phyloP scores from a whole-genome alignment of 2,329 filamentous ascomycete species.

The Rosellinia necatrix region DNA sequence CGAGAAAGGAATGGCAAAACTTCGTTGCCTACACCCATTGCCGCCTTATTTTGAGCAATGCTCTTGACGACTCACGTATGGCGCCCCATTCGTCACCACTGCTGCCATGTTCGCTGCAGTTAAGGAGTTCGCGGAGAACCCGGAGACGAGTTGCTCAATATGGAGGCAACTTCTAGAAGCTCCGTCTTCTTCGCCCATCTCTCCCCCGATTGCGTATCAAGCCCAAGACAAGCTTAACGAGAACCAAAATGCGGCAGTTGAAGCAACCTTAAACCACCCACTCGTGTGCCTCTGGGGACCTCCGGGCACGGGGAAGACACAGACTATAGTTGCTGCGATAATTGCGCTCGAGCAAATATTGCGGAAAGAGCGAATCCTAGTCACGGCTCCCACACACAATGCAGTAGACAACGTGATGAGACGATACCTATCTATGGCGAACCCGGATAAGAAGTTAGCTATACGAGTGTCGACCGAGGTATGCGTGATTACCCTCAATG shows the following conservation, averaged over 20 bases:
- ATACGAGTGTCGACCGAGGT: slow-evolving; percentile 15
- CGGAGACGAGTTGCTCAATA: slow-evolving; percentile 5
- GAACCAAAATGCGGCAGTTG: slow-evolving; percentile 14
- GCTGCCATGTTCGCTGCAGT: slow-evolving; percentile 3
- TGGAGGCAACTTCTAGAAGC: slow-evolving; percentile 9
- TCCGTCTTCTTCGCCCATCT: not conserved
- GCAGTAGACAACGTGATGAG: slow-evolving; percentile 18
- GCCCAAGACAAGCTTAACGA: not conserved
- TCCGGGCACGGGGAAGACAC: slow-evolving; percentile 13
- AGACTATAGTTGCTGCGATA: slow-evolving; percentile 18
- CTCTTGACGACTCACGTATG: slow-evolving; percentile 11
- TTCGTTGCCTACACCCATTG: slow-evolving; percentile 13
- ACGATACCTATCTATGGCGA: slow-evolving; percentile 1
- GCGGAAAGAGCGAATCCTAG: slow-evolving; percentile 5
- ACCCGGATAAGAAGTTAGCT: not conserved
- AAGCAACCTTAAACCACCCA: slow-evolving; percentile 3
- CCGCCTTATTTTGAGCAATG: slow-evolving; percentile 15
- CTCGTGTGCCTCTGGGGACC: slow-evolving; percentile 17
- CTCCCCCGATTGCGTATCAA: not conserved
- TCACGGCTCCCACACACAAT: slow-evolving; percentile 19
- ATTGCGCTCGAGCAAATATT: slow-evolving; percentile 2
- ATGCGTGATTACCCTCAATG: not conserved
- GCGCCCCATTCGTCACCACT: slow-evolving; percentile 8
- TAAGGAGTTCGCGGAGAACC: slow-evolving; percentile 2
- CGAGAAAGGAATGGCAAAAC: slow-evolving; percentile 12